Evolutionary conservation across 208 protist genomes (phyloP), one percentile per base, ranked within the genome.

Genomic region (Zelonia costaricensis): DNA sequence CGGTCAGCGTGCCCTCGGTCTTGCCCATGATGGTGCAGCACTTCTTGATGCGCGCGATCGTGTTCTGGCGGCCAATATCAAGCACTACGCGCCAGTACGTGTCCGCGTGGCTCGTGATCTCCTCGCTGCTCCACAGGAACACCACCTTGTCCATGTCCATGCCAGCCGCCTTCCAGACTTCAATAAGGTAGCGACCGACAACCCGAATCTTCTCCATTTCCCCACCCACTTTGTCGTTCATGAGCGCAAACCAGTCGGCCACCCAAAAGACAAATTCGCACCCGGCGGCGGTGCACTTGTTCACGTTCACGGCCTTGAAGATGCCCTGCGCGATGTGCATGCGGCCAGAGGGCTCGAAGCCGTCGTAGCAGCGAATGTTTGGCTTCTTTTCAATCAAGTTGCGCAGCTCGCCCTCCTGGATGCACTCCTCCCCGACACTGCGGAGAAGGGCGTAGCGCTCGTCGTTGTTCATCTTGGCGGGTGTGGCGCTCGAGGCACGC

Each of bases 301-400:
- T 99, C 0, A 99, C 98, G 76, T 99, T 99, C 43, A 99, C 97
- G 1, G 98, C 92, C 79, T 99, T 99, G 62, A 99, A 93, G 45
- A 99, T 84, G 58, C 98, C 98, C 84, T 99, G 98, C 0, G 99
- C 99, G 79, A 99, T 99, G 67, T 99, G 98, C 95, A 99, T 99
- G 45, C 98, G 85, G 7, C 99, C 99, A 13, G 93, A 98, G 22
- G 99, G 98, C 77, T 99, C 99, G 72, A 99, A 99, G 30, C 99
- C 99, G 74, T 99, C 98, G 82, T 99, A 99, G 60, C 86, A 96
- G 51, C 88, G 90, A 35, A 97, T 87, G 36, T 68, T 71, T 2
- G 90, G 80, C 75, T 98, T 99, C 68, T 97, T 98, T 36, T 80
- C 72, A 13, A 99, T 46, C 1, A 99, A 67, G 35, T 81, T 82